A percentile compares a stretch with the other conserved stretches of the same genome.
phyloP scores from a whole-genome alignment of 768 basidiomycete species.

The Fomitopsis serialis region DNA sequence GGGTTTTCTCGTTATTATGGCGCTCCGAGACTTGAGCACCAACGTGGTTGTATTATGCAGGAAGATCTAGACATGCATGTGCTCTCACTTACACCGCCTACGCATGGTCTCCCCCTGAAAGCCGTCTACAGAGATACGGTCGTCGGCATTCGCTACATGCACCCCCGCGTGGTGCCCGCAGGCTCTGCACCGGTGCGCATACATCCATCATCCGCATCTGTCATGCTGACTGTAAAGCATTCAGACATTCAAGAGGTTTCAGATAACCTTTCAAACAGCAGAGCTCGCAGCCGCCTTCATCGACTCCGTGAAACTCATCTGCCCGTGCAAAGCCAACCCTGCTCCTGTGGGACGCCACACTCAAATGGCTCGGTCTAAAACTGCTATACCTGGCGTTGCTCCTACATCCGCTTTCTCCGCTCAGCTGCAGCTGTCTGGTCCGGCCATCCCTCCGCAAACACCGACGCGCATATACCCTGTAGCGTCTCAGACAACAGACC shows the following conservation, averaged over 20 bases:
- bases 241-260: conserved; percentile 71
- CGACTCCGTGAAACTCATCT: conserved; percentile 56
- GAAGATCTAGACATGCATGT: conserved; percentile 72
- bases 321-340: conserved; percentile 66
- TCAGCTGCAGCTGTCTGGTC: background rate
- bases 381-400: background rate
- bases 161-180: conserved; percentile 33
- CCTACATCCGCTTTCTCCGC: background rate
- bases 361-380: background rate
- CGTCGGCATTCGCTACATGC: conserved; percentile 72
- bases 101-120: conserved; percentile 67
- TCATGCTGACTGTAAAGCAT: background rate
- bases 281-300: conserved; percentile 52
- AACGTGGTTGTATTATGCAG: conserved; percentile 30
- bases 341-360: conserved; percentile 8
- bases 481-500: background rate
- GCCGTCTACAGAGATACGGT: conserved; percentile 71
- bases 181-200: conserved; percentile 27
- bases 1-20: conserved; percentile 24
- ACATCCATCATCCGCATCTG: background rate
- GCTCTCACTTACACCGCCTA: conserved; percentile 44
- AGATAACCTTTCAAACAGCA: conserved; percentile 58
- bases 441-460: background rate
- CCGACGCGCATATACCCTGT: background rate
- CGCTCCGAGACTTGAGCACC: conserved; percentile 2